A percentile compares a stretch with the other conserved stretches of the same genome.
phyloP scores from a whole-genome alignment of 2,329 filamentous ascomycete genomes.

The Chaetothyriales sp. region DNA sequence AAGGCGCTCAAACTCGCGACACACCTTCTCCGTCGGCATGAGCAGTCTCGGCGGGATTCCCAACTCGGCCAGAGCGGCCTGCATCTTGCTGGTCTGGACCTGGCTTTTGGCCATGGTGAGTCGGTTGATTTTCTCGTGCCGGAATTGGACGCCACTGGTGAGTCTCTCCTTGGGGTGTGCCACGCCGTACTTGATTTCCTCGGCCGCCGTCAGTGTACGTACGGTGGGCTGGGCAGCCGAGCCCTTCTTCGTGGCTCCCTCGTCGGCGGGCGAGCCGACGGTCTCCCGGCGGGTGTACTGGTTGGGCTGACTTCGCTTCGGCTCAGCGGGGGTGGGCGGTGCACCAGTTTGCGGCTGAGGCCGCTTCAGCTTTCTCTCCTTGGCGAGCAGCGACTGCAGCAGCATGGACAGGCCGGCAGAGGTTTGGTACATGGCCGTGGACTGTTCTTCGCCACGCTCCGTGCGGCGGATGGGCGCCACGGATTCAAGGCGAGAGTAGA shows the following conservation, averaged over 20 bases:
- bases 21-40: slow-evolving; percentile 38
- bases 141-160: slow-evolving; percentile 75
- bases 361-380: slow-evolving; percentile 81
- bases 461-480: slow-evolving; percentile 59
- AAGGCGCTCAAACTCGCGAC: slow-evolving; percentile 36
- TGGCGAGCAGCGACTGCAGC: slow-evolving; percentile 66
- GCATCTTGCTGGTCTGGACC: slow-evolving; percentile 36
- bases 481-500: slow-evolving; percentile 76
- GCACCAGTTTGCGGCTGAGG: slow-evolving; percentile 51
- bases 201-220: slow-evolving; percentile 58
- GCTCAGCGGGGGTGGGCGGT: slow-evolving; percentile 32
- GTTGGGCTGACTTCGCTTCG: slow-evolving; percentile 17
- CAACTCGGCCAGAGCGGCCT: slow-evolving; percentile 33
- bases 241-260: slow-evolving; percentile 25
- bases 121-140: slow-evolving; percentile 46
- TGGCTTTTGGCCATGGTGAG: slow-evolving; percentile 38
- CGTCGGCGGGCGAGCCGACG: slow-evolving; percentile 14
- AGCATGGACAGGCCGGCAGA: slow-evolving; percentile 67
- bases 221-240: slow-evolving; percentile 39
- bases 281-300: slow-evolving; percentile 19
- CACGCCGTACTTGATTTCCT: slow-evolving; percentile 72
- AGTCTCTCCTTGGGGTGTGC: slow-evolving; percentile 72
- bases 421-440: slow-evolving; percentile 55
- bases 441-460: slow-evolving; percentile 18
- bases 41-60: slow-evolving; percentile 33